Evolutionary conservation across 2,329 filamentous ascomycete species (phyloP).

Genomic region (Chaetomiaceae sp.): DNA sequence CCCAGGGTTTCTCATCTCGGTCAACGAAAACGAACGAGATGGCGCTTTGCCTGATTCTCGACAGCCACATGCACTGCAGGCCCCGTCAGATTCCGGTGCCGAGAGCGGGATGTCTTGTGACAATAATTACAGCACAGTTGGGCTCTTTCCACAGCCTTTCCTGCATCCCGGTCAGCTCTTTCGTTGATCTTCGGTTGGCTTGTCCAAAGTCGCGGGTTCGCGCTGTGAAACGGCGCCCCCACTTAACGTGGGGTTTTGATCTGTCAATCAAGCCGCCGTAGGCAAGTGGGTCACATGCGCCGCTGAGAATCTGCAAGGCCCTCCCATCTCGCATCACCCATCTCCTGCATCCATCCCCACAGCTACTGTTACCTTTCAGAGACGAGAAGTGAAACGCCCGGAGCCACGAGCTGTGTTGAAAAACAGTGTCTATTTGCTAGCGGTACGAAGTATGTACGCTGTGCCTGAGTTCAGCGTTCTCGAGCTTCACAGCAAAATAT

Average conservation of each 20-base stretch:
- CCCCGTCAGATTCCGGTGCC: not conserved
- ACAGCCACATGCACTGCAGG: not conserved
- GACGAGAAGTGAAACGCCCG: too few species aligned
- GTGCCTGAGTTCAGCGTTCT: too few species aligned
- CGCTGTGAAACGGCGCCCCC: slow-evolving; percentile 7
- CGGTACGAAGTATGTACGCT: too few species aligned
- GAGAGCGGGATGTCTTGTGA: not conserved
- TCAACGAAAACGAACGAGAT: slow-evolving; percentile 8
- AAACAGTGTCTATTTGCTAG: too few species aligned
- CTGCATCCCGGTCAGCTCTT: too few species aligned
- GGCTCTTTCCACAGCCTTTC: too few species aligned
- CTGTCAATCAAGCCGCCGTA: slow-evolving; percentile 7
- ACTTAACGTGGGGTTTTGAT: slow-evolving; percentile 11
- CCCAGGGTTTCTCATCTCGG: not conserved
- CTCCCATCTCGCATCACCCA: slow-evolving; percentile 4
- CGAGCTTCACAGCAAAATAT: too few species aligned
- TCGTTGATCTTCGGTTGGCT: too few species aligned
- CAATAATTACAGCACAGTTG: not conserved
- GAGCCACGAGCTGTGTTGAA: too few species aligned
- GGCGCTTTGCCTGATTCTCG: not conserved
- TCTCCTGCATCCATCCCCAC: slow-evolving; percentile 1
- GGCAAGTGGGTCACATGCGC: slow-evolving; percentile 4
- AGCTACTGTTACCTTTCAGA: too few species aligned
- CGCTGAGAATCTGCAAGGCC: not conserved
- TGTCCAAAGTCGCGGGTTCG: too few species aligned